These are phyloP conservation scores for Candida fluviatilis DNA, from an alignment of 805 yeast species.

Conservation along the genomic window DNA sequence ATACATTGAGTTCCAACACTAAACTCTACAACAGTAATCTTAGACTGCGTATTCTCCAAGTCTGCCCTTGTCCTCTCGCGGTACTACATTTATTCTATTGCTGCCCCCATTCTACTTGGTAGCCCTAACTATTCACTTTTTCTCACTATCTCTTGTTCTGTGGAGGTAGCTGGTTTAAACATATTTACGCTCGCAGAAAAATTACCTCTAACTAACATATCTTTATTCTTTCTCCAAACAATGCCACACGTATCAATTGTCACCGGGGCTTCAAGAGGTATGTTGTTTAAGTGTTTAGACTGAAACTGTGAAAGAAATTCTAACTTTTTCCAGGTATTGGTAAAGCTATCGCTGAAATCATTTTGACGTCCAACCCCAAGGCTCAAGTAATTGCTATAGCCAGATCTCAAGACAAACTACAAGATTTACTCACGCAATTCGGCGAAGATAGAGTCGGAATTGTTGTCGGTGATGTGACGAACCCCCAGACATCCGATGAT, in stretches of 20 bases:
- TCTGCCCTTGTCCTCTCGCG: too few species aligned
- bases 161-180: too few species aligned
- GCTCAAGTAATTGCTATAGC: slow-evolving; percentile 66
- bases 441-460: slow-evolving; percentile 48
- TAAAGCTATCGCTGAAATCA: slow-evolving; percentile 55
- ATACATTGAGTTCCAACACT: too few species aligned
- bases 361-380: slow-evolving; percentile 34
- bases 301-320: slow-evolving; percentile 4
- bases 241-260: slow-evolving; percentile 36
- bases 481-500: slow-evolving; percentile 26
- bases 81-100: too few species aligned
- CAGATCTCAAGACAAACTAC: slow-evolving; percentile 51
- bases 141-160: too few species aligned
- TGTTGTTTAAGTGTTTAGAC: slow-evolving; percentile 11
- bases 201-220: too few species aligned
- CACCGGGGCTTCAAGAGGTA: slow-evolving; percentile 63
- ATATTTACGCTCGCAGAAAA: too few species aligned
- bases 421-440: slow-evolving; percentile 36
- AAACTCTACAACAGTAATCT: too few species aligned
- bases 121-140: too few species aligned
- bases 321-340: slow-evolving; percentile 63
- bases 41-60: too few species aligned
- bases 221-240: background rate
- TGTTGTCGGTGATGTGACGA: slow-evolving; percentile 59
- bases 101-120: too few species aligned